phyloP scores from a whole-genome alignment of 208 protist species.

The Strigomonas culicis region DNA sequence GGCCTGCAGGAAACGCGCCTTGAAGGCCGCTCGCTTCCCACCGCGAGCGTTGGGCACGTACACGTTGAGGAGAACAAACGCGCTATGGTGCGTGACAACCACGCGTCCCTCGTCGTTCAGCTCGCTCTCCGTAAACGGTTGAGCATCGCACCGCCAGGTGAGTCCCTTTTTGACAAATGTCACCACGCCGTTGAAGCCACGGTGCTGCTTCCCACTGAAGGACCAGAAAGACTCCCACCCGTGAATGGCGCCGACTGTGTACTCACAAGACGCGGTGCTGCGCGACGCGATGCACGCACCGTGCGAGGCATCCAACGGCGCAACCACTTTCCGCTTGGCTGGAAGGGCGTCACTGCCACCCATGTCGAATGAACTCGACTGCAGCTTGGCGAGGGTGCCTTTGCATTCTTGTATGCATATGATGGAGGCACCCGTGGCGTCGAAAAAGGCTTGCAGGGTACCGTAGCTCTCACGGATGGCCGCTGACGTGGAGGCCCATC shows the following conservation, averaged over 20 bases:
- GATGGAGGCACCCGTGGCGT: slow-evolving; percentile 60
- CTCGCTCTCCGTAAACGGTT: slow-evolving; percentile 57
- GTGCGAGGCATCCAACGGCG: neutral
- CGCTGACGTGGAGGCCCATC: slow-evolving; percentile 69
- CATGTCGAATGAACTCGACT: slow-evolving; percentile 41
- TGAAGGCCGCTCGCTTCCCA: slow-evolving; percentile 48
- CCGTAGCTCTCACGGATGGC: slow-evolving; percentile 78
- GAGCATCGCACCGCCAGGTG: slow-evolving; percentile 54
- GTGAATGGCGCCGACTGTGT: slow-evolving; percentile 25
- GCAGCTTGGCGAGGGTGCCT: slow-evolving; percentile 56
- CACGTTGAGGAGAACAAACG: slow-evolving; percentile 79
- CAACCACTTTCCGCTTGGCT: slow-evolving; percentile 11
- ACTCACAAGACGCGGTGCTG: neutral
- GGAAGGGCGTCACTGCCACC: slow-evolving; percentile 47
- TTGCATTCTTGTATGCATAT: slow-evolving; percentile 87
- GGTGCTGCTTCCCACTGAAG: slow-evolving; percentile 53
- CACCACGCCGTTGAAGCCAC: slow-evolving; percentile 85
- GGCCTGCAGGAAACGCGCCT: slow-evolving; percentile 50
- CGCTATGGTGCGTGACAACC: slow-evolving; percentile 75
- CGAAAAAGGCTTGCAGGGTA: slow-evolving; percentile 61
- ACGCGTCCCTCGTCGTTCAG: slow-evolving; percentile 82
- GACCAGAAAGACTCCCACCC: slow-evolving; percentile 89
- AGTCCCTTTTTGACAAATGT: slow-evolving; percentile 77
- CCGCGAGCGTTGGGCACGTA: slow-evolving; percentile 85
- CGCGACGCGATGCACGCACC: neutral